phyloP scores from a whole-genome alignment of 352 stramenopile genomes.

The Phytophthora lateralis region DNA sequence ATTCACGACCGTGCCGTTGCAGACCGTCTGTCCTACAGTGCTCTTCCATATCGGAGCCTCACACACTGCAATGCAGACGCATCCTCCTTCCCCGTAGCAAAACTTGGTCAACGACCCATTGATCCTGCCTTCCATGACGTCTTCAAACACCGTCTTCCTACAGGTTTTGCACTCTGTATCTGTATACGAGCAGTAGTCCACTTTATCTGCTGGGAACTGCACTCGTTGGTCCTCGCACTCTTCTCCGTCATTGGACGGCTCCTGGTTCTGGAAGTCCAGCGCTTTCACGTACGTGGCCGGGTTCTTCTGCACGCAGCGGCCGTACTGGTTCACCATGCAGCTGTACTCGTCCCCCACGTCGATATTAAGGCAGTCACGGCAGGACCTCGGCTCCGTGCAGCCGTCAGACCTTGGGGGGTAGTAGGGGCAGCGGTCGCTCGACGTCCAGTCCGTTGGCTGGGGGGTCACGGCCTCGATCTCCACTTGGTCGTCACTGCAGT shows the following conservation, averaged over 20 bases:
- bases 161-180: constrained; percentile 41
- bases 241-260: constrained; percentile 37
- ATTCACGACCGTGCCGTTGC: constrained; percentile 33
- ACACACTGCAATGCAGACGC: constrained; percentile 48
- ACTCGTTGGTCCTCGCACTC: constrained; percentile 40
- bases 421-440: constrained; percentile 31
- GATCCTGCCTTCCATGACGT: constrained; percentile 41
- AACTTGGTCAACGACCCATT: constrained; percentile 45
- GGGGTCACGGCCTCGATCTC: constrained; percentile 28
- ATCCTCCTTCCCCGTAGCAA: constrained; percentile 38
- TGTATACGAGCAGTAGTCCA: constrained; percentile 43
- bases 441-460: constrained; percentile 29
- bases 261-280: constrained; percentile 28
- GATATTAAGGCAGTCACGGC: constrained; percentile 67
- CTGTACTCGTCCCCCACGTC: constrained; percentile 37
- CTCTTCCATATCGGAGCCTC: constrained; percentile 43
- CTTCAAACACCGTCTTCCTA: constrained; percentile 25
- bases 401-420: constrained; percentile 33
- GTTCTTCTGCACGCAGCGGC: constrained; percentile 46
- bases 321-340: constrained; percentile 51
- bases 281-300: constrained; percentile 15
- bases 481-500: constrained; percentile 22
- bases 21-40: constrained; percentile 35
- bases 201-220: constrained; percentile 39
- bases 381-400: constrained; percentile 52